A percentile compares a stretch with the other conserved stretches of the same genome.
Conservation (phyloP, 2,329 filamentous ascomycete genomes). For the Trichoderma koningiopsis region DNA sequence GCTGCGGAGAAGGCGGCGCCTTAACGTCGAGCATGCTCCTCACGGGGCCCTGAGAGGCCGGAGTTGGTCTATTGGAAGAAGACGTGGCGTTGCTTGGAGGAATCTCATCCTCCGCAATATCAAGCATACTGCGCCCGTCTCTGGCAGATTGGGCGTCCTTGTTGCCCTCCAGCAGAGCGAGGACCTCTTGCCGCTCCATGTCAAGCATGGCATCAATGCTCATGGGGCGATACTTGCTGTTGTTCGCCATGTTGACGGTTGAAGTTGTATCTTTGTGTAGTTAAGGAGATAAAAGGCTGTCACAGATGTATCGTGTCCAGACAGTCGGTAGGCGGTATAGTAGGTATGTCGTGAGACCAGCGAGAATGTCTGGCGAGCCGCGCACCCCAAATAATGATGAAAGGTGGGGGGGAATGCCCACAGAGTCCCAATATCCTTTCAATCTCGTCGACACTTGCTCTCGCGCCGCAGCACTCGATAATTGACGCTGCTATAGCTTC, state of each 20-base stretch:
- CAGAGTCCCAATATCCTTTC: background rate
- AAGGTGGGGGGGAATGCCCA: background rate
- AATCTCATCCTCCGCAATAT: slow-evolving; percentile 53
- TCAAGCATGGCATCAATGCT: slow-evolving; percentile 77
- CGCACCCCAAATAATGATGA: background rate
- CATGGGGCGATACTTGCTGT: slow-evolving; percentile 53
- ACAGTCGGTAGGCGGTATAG: background rate
- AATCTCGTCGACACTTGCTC: slow-evolving; percentile 9
- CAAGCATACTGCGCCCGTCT: slow-evolving; percentile 61
- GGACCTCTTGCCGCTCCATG: slow-evolving; percentile 73
- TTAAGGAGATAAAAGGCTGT: background rate
- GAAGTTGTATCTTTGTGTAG: background rate
- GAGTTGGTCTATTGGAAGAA: slow-evolving; percentile 28
- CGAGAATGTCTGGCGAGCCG: background rate
- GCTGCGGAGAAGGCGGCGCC: slow-evolving; percentile 42
- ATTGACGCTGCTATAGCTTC: slow-evolving; percentile 16
- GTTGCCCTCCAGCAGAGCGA: slow-evolving; percentile 66
- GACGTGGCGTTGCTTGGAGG: slow-evolving; percentile 25
- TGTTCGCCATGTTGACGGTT: slow-evolving; percentile 38
- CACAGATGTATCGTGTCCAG: background rate
- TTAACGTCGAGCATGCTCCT: slow-evolving; percentile 68
- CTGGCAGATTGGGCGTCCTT: slow-evolving; percentile 37
- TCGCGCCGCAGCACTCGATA: background rate
- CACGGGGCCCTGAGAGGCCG: slow-evolving; percentile 55
- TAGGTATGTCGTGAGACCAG: background rate